Percentiles rank a stretch among this genome's conserved stretches.
These are phyloP conservation scores for Sequoiadendron giganteum DNA, from an alignment of 75 land plant genomes.

Conservation along the genomic window DNA sequence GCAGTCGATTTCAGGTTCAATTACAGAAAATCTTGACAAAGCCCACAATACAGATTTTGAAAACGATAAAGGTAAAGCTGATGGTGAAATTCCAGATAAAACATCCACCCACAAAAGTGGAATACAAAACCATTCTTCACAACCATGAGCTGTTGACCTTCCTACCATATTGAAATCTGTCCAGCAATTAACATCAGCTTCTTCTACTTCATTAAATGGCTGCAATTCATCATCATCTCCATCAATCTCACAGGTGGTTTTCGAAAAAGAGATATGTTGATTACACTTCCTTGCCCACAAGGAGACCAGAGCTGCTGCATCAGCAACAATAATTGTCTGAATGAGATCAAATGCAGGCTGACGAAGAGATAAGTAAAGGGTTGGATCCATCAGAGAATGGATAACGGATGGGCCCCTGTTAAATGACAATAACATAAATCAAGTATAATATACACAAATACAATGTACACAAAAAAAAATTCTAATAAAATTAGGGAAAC, in stretches of 20 bases:
- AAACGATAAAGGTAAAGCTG: conserved; percentile 66
- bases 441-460: background rate
- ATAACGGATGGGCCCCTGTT: conserved; percentile 90
- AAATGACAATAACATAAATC: conserved; percentile 8
- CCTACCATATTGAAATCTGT: conserved; percentile 48
- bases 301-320: conserved; percentile 72
- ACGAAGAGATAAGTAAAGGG: conserved; percentile 62
- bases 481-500: background rate
- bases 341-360: conserved; percentile 90
- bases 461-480: background rate
- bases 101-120: conserved; percentile 88
- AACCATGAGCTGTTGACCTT: conserved; percentile 41
- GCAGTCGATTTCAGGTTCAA: conserved; percentile 38
- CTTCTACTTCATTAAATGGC: conserved; percentile 36
- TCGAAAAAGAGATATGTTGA: conserved; percentile 2
- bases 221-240: conserved; percentile 20
- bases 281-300: conserved; percentile 23
- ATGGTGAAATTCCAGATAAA: conserved; percentile 43
- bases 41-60: conserved; percentile 85
- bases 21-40: conserved; percentile 52
- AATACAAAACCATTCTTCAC: conserved; percentile 74
- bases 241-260: conserved; percentile 17
- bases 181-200: conserved; percentile 48
- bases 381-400: conserved; percentile 66
- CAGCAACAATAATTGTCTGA: conserved; percentile 73